Evolutionary conservation across 2,329 filamentous ascomycete species (phyloP).

Genomic region (Clonostachys solani): DNA sequence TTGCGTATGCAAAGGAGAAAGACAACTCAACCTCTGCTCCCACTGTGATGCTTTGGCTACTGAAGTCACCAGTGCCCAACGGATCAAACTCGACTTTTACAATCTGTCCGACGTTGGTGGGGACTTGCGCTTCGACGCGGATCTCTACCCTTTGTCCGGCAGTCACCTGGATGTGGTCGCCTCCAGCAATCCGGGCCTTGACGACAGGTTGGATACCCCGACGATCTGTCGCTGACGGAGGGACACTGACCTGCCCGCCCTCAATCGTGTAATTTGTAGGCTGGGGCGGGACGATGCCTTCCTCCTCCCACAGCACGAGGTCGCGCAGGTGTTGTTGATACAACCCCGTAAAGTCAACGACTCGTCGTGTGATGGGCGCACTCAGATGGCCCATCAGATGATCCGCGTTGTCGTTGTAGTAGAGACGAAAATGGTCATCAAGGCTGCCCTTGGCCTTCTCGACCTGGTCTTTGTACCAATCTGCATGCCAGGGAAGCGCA

Average conservation of each 20-base stretch:
- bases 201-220: constrained; percentile 11
- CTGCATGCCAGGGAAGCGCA: constrained; percentile 13
- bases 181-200: too few relatives aligned
- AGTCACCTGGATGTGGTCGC: not conserved
- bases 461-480: constrained; percentile 12
- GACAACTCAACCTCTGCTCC: not conserved
- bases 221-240: constrained; percentile 2
- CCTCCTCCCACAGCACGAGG: constrained; percentile 11
- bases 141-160: constrained; percentile 4
- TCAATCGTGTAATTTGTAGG: constrained; percentile 5
- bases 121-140: not conserved
- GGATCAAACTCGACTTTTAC: constrained; percentile 10
- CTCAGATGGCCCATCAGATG: constrained; percentile 6
- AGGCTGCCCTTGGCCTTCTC: constrained; percentile 4
- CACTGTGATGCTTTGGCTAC: not conserved
- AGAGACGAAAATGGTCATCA: constrained; percentile 10
- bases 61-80: constrained; percentile 4
- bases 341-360: constrained; percentile 8
- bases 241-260: constrained; percentile 6
- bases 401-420: constrained; percentile 11
- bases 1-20: not conserved
- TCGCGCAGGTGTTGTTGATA: constrained; percentile 11
- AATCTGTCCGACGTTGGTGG: constrained; percentile 5
- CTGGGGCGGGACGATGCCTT: constrained; percentile 2
- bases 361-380: not conserved